Evolutionary conservation across 2,329 filamentous ascomycete species (phyloP).

Genomic region (Parastagonospora nodorum): DNA sequence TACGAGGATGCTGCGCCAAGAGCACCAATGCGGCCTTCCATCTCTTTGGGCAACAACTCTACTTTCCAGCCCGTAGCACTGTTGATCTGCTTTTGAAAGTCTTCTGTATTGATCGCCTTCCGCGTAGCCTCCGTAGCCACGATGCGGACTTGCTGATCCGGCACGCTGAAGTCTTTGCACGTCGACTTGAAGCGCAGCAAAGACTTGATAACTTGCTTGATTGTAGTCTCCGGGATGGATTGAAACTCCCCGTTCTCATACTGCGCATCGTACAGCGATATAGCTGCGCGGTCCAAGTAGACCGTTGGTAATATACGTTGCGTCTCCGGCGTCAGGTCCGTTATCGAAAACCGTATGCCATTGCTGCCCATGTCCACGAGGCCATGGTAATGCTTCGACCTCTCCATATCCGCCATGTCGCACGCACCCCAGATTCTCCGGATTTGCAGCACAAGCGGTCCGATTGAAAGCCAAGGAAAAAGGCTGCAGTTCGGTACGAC

Average conservation of each 20-base stretch:
- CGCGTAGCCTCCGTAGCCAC: conserved; percentile 90
- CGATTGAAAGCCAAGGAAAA: conserved; percentile 17
- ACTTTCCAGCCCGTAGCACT: conserved; percentile 70
- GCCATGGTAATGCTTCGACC: conserved; percentile 33
- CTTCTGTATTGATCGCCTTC: conserved; percentile 73
- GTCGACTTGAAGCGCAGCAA: conserved; percentile 73
- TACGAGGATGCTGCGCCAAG: conserved; percentile 82
- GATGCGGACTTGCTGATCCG: conserved; percentile 67
- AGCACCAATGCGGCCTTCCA: conserved; percentile 82
- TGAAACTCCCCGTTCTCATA: conserved; percentile 50
- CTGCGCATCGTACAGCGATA: conserved; percentile 86
- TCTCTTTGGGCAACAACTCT: conserved; percentile 73
- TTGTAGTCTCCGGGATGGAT: conserved; percentile 64
- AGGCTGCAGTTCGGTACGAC: conserved; percentile 17
- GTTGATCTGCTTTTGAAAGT: conserved; percentile 70
- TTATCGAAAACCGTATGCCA: conserved; percentile 90
- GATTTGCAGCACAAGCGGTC: conserved; percentile 18
- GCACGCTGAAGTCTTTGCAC: conserved; percentile 72
- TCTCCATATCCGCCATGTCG: conserved; percentile 18
- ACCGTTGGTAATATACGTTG: conserved; percentile 76
- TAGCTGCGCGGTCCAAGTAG: conserved; percentile 76
- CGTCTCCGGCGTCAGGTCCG: conserved; percentile 72
- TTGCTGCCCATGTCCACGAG: conserved; percentile 63
- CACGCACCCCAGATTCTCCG: conserved; percentile 14
- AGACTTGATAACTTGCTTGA: conserved; percentile 68